Percentiles rank a stretch among this genome's conserved stretches.
Evolutionary conservation across 306 rosid species (phyloP).

Genomic region (Glycyrrhiza uralensis): DNA sequence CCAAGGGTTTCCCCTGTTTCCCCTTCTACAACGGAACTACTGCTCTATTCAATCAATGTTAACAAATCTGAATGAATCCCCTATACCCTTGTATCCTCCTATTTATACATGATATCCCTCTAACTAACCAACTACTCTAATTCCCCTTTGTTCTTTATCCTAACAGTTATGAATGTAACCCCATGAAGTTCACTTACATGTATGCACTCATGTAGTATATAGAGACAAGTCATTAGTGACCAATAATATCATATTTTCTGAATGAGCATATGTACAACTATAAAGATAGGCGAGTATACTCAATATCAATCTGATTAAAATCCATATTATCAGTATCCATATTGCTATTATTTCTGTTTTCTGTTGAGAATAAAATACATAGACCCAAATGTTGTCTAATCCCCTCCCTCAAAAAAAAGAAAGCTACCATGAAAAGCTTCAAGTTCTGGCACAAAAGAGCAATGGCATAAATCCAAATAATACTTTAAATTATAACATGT

Average conservation of each 20-base stretch:
- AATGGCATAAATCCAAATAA: background rate
- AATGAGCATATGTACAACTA: background rate
- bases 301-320: background rate
- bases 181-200: background rate
- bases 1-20: too few relatives aligned
- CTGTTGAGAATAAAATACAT: background rate
- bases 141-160: too few relatives aligned
- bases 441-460: conserved; percentile 1
- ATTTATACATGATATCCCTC: too few relatives aligned
- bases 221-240: background rate
- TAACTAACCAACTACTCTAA: too few relatives aligned
- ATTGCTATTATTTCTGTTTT: background rate
- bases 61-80: too few relatives aligned
- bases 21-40: too few relatives aligned
- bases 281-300: background rate
- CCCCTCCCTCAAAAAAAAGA: background rate
- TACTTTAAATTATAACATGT: background rate
- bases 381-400: conserved; percentile 7
- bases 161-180: background rate
- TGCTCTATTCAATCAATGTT: too few relatives aligned
- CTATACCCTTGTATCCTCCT: too few relatives aligned
- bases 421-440: background rate
- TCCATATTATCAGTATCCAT: background rate
- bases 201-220: too few relatives aligned
- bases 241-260: background rate